Conservation (phyloP, 2,329 filamentous ascomycete genomes). For the Boeremia exigua region DNA sequence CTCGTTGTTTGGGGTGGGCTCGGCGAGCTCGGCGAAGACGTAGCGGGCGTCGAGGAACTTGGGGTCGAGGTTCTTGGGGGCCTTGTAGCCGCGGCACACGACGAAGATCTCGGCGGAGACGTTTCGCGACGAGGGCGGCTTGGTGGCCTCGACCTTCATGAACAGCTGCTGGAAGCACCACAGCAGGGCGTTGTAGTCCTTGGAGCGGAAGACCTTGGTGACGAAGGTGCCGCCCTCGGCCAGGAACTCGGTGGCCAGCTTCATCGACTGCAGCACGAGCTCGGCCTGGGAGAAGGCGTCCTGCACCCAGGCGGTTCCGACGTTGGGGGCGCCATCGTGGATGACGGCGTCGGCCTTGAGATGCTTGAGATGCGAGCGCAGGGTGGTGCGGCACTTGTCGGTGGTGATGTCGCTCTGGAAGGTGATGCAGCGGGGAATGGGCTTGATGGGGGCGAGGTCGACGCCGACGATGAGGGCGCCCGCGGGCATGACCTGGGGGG, state of each 20-base stretch:
- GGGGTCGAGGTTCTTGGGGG: constrained; percentile 90
- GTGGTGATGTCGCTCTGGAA: constrained; percentile 99
- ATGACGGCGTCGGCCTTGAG: constrained; percentile 96
- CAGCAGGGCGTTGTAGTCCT: constrained; percentile 92
- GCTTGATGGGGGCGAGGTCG: constrained; percentile 92
- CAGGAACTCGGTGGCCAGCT: constrained; percentile 92
- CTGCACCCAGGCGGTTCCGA: constrained; percentile 97
- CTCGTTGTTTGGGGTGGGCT: constrained; percentile 89
- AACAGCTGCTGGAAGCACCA: constrained; percentile 99
- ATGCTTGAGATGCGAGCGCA: constrained; percentile 87
- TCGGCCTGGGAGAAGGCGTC: constrained; percentile 98
- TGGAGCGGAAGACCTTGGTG: constrained; percentile 96
- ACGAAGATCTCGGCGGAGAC: constrained; percentile 99
- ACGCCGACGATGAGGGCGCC: constrained; percentile 92
- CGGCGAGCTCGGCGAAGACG: constrained; percentile 91
- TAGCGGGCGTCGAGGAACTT: constrained; percentile 87
- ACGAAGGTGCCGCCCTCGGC: constrained; percentile 82
- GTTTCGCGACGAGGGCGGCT: constrained; percentile 92
- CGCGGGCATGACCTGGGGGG: constrained; percentile 84
- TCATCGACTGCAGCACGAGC: constrained; percentile 86
- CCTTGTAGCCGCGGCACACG: constrained; percentile 93
- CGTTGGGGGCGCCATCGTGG: constrained; percentile 96
- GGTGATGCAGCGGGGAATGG: constrained; percentile 90
- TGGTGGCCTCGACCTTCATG: constrained; percentile 92
- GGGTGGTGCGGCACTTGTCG: constrained; percentile 90